Percentiles rank a stretch among this genome's conserved stretches.
These are phyloP conservation scores for Hypocrella siamensis DNA, from an alignment of 2,329 filamentous ascomycete species.

Conservation along the genomic window DNA sequence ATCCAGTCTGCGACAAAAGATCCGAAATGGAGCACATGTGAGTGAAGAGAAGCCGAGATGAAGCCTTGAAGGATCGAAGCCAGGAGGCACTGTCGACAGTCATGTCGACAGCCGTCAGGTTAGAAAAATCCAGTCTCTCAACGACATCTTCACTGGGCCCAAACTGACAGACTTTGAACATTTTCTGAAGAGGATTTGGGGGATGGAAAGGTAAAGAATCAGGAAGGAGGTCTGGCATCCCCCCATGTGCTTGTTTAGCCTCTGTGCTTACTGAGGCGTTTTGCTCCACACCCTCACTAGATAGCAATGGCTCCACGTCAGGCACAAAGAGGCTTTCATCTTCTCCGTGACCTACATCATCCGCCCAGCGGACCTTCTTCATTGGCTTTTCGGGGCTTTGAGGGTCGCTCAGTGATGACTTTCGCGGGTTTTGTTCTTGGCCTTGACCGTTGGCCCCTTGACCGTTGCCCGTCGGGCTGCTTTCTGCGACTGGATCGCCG, in stretches of 20 bases:
- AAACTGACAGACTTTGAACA: slow-evolving; percentile 5
- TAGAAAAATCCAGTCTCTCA: slow-evolving; percentile 5
- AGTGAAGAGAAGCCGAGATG: slow-evolving; percentile 14
- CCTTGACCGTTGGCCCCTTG: neutral
- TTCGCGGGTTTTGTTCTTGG: too few species aligned
- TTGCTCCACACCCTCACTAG: too few species aligned
- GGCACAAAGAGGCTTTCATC: slow-evolving; percentile 3
- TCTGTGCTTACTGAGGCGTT: too few species aligned
- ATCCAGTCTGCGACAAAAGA: slow-evolving; percentile 9
- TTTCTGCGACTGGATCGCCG: neutral
- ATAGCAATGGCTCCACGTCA: slow-evolving; percentile 1
- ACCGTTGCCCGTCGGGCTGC: neutral
- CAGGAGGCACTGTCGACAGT: slow-evolving; percentile 9
- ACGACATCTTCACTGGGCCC: slow-evolving; percentile 2
- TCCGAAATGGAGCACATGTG: slow-evolving; percentile 18
- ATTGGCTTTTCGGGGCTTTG: neutral
- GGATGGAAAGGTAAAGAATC: neutral
- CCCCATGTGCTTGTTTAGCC: too few species aligned
- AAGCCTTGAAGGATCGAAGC: slow-evolving; percentile 11
- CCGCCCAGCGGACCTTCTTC: slow-evolving; percentile 4
- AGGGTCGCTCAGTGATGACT: too few species aligned
- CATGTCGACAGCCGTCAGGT: slow-evolving; percentile 5
- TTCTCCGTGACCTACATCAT: neutral
- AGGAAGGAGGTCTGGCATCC: neutral
- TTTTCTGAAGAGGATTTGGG: neutral